Base-by-base conservation (phyloP, 805 yeast genomes). In the Cyberlindnera amylophila region DNA sequence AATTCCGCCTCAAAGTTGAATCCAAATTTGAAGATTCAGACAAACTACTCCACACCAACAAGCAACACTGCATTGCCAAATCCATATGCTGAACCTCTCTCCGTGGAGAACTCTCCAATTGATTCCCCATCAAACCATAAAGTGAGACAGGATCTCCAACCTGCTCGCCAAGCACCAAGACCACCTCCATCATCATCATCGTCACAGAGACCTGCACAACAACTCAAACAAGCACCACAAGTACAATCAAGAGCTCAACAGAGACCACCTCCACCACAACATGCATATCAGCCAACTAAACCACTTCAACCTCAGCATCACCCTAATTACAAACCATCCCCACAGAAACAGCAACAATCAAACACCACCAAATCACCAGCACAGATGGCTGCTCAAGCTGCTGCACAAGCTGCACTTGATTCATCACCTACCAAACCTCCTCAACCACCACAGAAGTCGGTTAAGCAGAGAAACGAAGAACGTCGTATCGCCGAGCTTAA, bases 401-500 rank as follows among this genome's bases (percentile, higher is more conserved):
- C 72, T 12, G 66, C 71, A 6, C 62, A 62, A 15, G 60, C 68
- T 12, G 61, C 65, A 9, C 42, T 58, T 50, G 54, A 49, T 47
- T 58, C 41, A 4, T 38, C 57, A 14, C 54, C 55, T 28, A n/a
- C 47, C 2, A 46, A 52, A 33, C 19, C 33, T 8, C 37, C 38
- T n/a, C 30, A 39, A 41, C 47, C 50, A 48, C 56, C 46, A 38
- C 51, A 35, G 34, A 52, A 48, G 35, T 62, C 65, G 2, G 62
- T 60, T 3, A 61, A 54, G 57, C 44, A 68, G 61, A 49, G 64
- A 53, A 50, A 64, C 50, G 69, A 68, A 52, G 78, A 78, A 58
- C 69, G 70, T 57, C 63, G 86, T 57, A 67, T 80, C 50, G 66
- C 79, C 3, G 72, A 80, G 13, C 70, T 89, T 77, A 82, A 86